These are phyloP conservation scores for Apiospora kogelbergensis DNA, from an alignment of 2,329 filamentous ascomycete species.

Conservation along the genomic window DNA sequence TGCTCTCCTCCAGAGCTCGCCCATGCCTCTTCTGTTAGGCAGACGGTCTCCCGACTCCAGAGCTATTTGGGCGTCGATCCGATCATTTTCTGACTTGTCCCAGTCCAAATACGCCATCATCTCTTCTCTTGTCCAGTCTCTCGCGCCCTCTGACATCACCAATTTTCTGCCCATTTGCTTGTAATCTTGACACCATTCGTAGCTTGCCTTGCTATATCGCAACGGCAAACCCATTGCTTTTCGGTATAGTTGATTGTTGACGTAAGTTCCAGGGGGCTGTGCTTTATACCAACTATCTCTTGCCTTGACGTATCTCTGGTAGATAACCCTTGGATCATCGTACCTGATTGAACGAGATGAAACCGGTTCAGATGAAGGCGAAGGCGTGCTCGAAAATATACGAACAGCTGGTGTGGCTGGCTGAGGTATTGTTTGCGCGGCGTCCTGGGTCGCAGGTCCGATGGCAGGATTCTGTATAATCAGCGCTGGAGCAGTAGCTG, in stretches of 20 bases:
- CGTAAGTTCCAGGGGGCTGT: too few species aligned
- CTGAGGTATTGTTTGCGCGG: neutral
- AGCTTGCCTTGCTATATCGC: neutral
- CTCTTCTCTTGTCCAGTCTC: neutral
- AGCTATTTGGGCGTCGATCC: slow-evolving; percentile 4
- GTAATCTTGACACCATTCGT: neutral
- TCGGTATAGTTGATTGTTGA: neutral
- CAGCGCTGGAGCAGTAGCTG: too few species aligned
- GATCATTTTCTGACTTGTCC: neutral
- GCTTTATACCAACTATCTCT: too few species aligned
- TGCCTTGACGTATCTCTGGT: slow-evolving; percentile 3
- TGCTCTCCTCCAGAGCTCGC: slow-evolving; percentile 3
- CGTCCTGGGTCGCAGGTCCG: neutral
- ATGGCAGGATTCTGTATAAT: neutral
- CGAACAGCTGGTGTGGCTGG: too few species aligned
- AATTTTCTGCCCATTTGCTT: neutral
- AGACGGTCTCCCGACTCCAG: neutral
- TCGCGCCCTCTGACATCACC: neutral
- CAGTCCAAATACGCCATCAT: slow-evolving; percentile 8
- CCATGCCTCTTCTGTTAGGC: neutral
- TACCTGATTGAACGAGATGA: neutral
- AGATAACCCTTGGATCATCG: neutral
- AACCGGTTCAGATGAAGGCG: neutral
- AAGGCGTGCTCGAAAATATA: neutral
- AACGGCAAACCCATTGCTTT: neutral